Evolutionary conservation across 2,329 filamentous ascomycete genomes (phyloP), one percentile per base, ranked within the genome.

Genomic region (Botrytis fabae): DNA sequence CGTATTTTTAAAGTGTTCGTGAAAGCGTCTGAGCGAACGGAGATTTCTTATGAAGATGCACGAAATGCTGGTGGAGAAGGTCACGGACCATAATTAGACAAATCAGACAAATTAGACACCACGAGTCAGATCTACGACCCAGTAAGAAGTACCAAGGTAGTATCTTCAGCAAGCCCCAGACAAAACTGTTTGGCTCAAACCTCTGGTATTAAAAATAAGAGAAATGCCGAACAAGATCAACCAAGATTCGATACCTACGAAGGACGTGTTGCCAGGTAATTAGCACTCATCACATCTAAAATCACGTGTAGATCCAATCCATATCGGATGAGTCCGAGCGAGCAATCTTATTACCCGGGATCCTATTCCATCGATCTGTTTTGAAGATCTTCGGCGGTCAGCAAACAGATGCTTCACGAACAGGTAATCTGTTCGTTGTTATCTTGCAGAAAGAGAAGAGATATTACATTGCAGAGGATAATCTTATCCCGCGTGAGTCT

Each of bases 31-130:
- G 48, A 54, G 62, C 25, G 62, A 66, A 63, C 42, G 48, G 71
- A 65, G 57, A 61, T 60, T 51, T 75, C 25, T 57, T 69, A 14
- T 51, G 32, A 7, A 48, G 66, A 57, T 60, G 40, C 61, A 57
- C 35, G 42, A 72, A 64, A 32, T 61, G 54, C 32, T 64, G 12
- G 38, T 40, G 46, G 61, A 51, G 40, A 71, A 63, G 48, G 40
- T 32, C 22, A 71, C 40, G 42, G 18, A 35, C 51, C n/a, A 57
- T 7, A 32, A 57, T 57, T 57, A 62, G 63, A 62, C 44, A 28
- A 42, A 35, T 51, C 25, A 51, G 48, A 51, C 48, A 51, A n/a
- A 35, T 57, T 35, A 42, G 25, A 40, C 25, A 35, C 38, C 28
- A 69, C 22, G 18, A 60, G 54, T 57, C 54, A 28, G 54, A 57